Evolutionary conservation across 2,329 filamentous ascomycete genomes (phyloP), one percentile per base, ranked within the genome.

Genomic region (Trichocomaceae sp.): DNA sequence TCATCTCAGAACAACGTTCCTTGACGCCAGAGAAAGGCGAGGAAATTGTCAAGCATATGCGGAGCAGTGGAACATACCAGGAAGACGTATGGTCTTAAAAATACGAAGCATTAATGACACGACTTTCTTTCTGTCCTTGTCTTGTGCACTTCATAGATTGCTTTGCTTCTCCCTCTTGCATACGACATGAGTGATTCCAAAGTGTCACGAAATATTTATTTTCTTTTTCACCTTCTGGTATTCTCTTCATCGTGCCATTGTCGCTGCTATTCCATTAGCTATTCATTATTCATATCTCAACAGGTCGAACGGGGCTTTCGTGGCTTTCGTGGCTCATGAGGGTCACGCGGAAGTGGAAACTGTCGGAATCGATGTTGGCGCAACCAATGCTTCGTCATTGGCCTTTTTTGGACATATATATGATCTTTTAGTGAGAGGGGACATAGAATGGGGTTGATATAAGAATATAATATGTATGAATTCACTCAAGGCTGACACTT

Each of bases 1-100:
- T 97, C 66, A 85, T 99, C 63, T 80, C 90, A 23, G 84, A 91
- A 69, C 82, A 95, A 71, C 83, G 93, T 52, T 87, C 87, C 50
- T 80, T 97, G 56, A 79, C 89, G 1, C 86, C 92, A 65, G 79
- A 86, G 60, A 96, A 96, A 80, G 93, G 84, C 13, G 93, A 99
- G 75, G 92, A 97, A 68, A 85, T 96, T 66, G 90, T 99, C 58
- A 99, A 97, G 83, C 86, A 86, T 64, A 96, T 99, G 92, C 86
- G 93, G 67, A 86, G 88, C 62, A 85, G 87, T 61, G 96, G 95
- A 73, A 89, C 93, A 73, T 99, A 99, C 79, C 95, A 99, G 81
- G 93, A 86, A 68, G 83, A 85, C 69, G 83, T 85, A 8, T 85
- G 83, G 83, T 84, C 82, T 69, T 85, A 69, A 56, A n/a, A 57